phyloP scores from a whole-genome alignment of 805 yeast species.

The Pichia membranifaciens region DNA sequence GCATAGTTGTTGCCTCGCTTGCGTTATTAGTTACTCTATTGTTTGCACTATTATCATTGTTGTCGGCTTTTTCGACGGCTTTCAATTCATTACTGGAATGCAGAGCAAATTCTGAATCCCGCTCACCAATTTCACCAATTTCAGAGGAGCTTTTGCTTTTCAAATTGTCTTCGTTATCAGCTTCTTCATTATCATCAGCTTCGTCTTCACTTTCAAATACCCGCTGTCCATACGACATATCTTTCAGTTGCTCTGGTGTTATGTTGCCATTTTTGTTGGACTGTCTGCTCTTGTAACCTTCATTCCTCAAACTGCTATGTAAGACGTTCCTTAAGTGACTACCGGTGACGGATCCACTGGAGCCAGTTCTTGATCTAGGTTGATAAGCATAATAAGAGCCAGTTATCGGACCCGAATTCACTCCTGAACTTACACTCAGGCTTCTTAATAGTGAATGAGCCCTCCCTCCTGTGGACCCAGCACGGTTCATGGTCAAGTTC shows the following conservation, averaged over 20 bases:
- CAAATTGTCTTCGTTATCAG: neutral
- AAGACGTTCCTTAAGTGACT: constrained; percentile 6
- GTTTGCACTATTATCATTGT: neutral
- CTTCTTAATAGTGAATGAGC: constrained; percentile 9
- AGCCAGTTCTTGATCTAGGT: constrained; percentile 10
- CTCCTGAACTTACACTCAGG: constrained; percentile 8
- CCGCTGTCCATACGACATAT: constrained; percentile 28
- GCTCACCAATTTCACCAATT: neutral
- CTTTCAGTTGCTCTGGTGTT: constrained; percentile 21
- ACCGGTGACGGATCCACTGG: constrained; percentile 9
- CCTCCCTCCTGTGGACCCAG: constrained; percentile 3
- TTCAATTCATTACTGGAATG: neutral
- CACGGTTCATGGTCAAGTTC: neutral
- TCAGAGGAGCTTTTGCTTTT: neutral
- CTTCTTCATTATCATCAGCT: constrained; percentile 22
- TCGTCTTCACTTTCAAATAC: constrained; percentile 32
- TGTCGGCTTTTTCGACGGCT: neutral
- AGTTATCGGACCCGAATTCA: neutral
- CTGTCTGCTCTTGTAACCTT: neutral
- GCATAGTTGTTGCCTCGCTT: neutral
- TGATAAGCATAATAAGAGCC: neutral
- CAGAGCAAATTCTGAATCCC: neutral
- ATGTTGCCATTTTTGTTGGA: constrained; percentile 18
- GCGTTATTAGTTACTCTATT: neutral
- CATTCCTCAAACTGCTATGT: constrained; percentile 6